Base-by-base conservation (phyloP, 345 rosid genomes). In the Camelina hispida region DNA sequence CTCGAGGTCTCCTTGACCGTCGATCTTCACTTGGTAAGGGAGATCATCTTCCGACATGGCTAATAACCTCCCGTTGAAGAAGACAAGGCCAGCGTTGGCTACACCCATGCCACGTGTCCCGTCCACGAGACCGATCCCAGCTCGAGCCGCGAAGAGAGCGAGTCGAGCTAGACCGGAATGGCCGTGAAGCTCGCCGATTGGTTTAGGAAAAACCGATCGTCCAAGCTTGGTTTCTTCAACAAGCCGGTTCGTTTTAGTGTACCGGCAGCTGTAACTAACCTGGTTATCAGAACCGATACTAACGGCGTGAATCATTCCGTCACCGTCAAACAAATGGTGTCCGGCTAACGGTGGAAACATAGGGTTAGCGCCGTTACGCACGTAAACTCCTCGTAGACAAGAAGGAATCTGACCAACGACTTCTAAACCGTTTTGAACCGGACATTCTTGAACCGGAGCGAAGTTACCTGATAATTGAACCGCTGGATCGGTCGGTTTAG, bases 41-140 rank as follows among this genome's bases (percentile, higher is more conserved):
- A 87, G 84, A 79, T 89, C 97, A 71, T 87, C 96, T 44, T 89
- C 97, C 4, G 91, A 88, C 96, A 91, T 85, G 76, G 96, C 96
- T 59, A 91, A 69, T 43, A 91, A 72, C 23, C 88, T 72, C 6
- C 88, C 93, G 73, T 87, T 84, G 61, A 86, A 88, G 78, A 78
- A 86, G 28, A 87, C 83, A 7, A 90, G 76, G 5, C 90, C 94
- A 0, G 91, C 93, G 81, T 93, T 93, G 2, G 98, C 98, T 25
- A 86, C 90, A 2, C 95, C 94, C 14, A 44, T 68, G 73, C 91
- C 98, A 15, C 69, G 79, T 44, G 87, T 69, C 6, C 74, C 80
- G 58, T 93, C 95, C 11, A 90, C 66, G 9, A 90, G 51, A 1
- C 96, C 91, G 15, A 80, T 34, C 38, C 69, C 73, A 5, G 84